phyloP scores from a whole-genome alignment of 73 alveolate genomes.

The Halteria grandinella region DNA sequence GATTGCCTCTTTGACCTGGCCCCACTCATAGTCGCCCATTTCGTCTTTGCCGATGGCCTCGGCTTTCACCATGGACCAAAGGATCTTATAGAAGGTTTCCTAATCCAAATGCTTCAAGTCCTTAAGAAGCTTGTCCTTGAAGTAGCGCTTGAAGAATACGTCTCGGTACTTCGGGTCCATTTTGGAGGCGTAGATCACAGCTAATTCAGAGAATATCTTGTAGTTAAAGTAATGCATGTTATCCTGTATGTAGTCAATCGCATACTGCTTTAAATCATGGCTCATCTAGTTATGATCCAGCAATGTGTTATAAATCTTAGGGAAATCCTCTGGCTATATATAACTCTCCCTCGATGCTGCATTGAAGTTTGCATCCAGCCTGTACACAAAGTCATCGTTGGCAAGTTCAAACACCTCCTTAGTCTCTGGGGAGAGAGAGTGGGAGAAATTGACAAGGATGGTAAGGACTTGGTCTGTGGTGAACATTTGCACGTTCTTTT shows the following conservation, averaged over 20 bases:
- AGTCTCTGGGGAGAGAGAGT: constrained; percentile 36
- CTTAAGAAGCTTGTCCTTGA: constrained; percentile 35
- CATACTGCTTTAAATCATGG: too few relatives aligned
- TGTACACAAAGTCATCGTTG: constrained; percentile 30
- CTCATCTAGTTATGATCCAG: neutral
- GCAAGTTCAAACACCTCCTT: constrained; percentile 28
- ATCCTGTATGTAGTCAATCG: constrained; percentile 8
- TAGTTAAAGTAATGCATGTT: neutral
- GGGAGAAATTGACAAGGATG: constrained; percentile 43
- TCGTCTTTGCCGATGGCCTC: neutral
- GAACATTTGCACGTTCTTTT: neutral
- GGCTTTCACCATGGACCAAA: constrained; percentile 51
- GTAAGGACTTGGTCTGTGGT: constrained; percentile 41
- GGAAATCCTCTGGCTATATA: too few relatives aligned
- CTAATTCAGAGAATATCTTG: constrained; percentile 19
- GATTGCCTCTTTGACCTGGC: constrained; percentile 8
- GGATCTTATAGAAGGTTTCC: constrained; percentile 23
- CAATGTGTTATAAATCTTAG: too few relatives aligned
- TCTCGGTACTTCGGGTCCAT: constrained; percentile 19
- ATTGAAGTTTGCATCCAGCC: constrained; percentile 11
- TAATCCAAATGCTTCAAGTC: constrained; percentile 6
- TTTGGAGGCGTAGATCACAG: constrained; percentile 26
- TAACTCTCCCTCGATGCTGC: too few relatives aligned
- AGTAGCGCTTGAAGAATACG: constrained; percentile 1
- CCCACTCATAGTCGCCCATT: constrained; percentile 39